phyloP scores from a whole-genome alignment of 768 basidiomycete genomes.

The Mycena belliarum region DNA sequence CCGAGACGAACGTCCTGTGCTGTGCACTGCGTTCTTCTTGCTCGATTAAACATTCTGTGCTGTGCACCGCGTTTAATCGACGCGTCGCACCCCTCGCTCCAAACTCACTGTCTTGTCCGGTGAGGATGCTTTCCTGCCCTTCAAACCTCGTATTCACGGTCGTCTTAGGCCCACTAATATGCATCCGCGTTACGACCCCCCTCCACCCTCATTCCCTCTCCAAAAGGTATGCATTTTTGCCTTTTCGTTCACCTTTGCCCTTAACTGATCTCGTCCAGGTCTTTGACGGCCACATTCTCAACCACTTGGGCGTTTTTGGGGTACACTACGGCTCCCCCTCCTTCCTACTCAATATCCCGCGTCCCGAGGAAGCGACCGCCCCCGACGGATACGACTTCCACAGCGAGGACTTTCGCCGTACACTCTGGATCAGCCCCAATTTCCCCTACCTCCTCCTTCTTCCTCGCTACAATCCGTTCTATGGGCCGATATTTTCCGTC shows the following conservation, averaged over 20 bases:
- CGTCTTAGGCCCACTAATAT: constrained; percentile 3
- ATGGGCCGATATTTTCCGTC: constrained; percentile 12
- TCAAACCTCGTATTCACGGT: not conserved
- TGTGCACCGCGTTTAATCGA: constrained; percentile 8
- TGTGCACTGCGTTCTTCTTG: not conserved
- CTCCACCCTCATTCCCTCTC: not conserved
- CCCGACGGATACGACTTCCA: constrained; percentile 7
- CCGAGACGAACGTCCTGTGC: constrained; percentile 3
- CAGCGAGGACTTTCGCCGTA: constrained; percentile 8
- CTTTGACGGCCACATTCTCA: constrained; percentile 13
- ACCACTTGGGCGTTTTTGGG: constrained; percentile 16
- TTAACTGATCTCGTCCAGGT: not conserved
- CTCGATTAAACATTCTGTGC: not conserved
- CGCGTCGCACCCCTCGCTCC: not conserved
- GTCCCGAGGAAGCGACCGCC: not conserved
- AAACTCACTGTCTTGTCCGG: not conserved
- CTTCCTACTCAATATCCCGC: constrained; percentile 14
- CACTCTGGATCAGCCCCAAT: constrained; percentile 10
- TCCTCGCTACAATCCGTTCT: constrained; percentile 10
- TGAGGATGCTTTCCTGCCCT: not conserved
- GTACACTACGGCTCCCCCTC: constrained; percentile 14
- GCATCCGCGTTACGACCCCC: not conserved
- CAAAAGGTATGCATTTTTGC: constrained; percentile 2
- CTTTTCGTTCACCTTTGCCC: not conserved
- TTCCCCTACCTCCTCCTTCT: constrained; percentile 15